These are phyloP conservation scores for Helicostylum pulchrum DNA, from an alignment of 192 early-diverging fungal species.

Conservation along the genomic window DNA sequence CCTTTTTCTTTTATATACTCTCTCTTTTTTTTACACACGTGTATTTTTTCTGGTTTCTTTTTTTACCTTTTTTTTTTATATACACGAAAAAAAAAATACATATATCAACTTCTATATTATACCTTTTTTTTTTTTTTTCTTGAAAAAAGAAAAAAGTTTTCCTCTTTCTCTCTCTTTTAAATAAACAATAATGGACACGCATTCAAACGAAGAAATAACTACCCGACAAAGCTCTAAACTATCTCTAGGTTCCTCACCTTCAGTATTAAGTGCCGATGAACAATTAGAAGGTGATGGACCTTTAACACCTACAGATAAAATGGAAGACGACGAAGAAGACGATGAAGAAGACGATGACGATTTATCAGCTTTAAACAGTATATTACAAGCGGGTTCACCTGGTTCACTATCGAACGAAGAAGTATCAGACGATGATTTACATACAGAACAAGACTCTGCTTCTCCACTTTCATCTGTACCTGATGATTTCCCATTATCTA, in stretches of 20 bases:
- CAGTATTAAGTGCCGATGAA: conserved; percentile 28
- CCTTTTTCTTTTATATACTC: no score
- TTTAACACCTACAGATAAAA: conserved; percentile 28
- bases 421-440: conserved; percentile 18
- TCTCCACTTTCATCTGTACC: conserved; percentile 40
- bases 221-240: conserved; percentile 35
- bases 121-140: no score
- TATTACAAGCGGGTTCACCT: conserved; percentile 1
- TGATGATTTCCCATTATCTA: conserved; percentile 40
- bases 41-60: no score
- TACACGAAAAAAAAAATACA: no score
- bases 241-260: conserved; percentile 33
- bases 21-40: no score
- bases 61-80: no score
- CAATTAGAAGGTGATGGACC: conserved; percentile 30
- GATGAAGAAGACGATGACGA: conserved; percentile 35
- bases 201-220: conserved; percentile 10
- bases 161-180: neutral
- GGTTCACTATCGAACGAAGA: conserved; percentile 27
- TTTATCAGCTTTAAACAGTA: neutral
- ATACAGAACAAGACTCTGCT: conserved; percentile 28
- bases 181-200: neutral
- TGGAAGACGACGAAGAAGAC: conserved; percentile 32
- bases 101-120: no score
- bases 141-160: neutral